Evolutionary conservation across 2,329 filamentous ascomycete species (phyloP), one percentile per base, ranked within the genome.

Genomic region (Aquanectria penicillioides): DNA sequence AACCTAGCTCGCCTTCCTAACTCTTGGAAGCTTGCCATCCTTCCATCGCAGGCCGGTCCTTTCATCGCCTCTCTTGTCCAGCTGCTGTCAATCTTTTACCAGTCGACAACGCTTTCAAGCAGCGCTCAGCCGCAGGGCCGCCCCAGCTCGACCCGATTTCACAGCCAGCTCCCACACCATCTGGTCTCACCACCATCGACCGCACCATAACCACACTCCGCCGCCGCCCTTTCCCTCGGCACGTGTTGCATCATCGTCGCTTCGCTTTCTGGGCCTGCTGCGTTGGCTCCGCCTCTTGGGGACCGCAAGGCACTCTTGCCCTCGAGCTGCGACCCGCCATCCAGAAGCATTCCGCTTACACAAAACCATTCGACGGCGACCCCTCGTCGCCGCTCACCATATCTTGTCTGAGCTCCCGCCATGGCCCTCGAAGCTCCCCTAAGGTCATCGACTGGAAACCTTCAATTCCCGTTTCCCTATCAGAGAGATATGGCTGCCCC

Each of bases 391-490:
- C 59, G 53, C 52, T 57, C 29, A 26, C 41, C 40, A 63, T 38
- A 25, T 47, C 33, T 29, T 26, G 36, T 20, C 38, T 53, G 55
- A 59, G 41, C 47, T 61, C 50, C 54, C 63, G 67, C 60, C 67
- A 73, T 78, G 75, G 72, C 76, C 66, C 69, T 78, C 63, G 70
- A 78, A 76, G 86, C 82, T 71, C 86, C 87, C 59, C 74, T 90
- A 68, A 80, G 86, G 70, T 84, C 86, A 61, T 89, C 88, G 61
- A 84, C 84, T 58, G 85, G 83, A 71, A 85, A 68, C 59, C 43
- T 77, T 44, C 72, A 74, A 40, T 77, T 76, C 53, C 67, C 68
- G 18, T 75, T 76, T 37, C 59, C 80, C 43, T 81, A 81, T 63
- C 81, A 81, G 62, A 81, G 62, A 63, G 70, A 87, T 44, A 84